Evolutionary conservation across 768 basidiomycete genomes (phyloP), one percentile per base, ranked within the genome.

Genomic region (Pleurotus platypus): DNA sequence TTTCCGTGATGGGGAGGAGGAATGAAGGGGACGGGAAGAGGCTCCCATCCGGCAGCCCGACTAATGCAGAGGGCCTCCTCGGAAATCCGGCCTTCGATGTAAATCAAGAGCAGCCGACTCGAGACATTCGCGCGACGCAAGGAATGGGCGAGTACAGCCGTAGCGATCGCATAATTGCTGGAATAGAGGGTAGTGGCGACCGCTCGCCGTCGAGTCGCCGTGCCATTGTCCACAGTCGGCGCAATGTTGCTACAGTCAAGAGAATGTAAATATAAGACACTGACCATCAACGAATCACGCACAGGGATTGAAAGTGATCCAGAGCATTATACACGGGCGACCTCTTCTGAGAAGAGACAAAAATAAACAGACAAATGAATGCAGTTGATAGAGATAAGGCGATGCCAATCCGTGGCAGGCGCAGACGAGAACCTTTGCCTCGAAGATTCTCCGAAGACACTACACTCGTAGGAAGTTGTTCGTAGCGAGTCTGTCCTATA

Each of bases 141-240:
- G 0, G 70, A 66, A 58, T 73, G 64, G 12, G 69, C 72, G 8
- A 72, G 62, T 5, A 70, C 67, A 13, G 68, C 66, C 15, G 69
- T 63, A 4, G 67, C 67, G 24, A 66, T 60, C 7, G 69, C 67
- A 50, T 63, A 74, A 0, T 62, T 56, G 57, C 72, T 68, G 30
- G 68, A 67, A 61, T 72, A 71, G 2, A 73, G 57, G 16, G 70
- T 62, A 2, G 70, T 67, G 5, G 70, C 69, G 40, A 72, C 65
- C 4, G 66, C 69, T 20, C 57, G 59, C 22, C 40, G 38, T 46
- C 20, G 15, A 0, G 45, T 27, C 7, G 58, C 39, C 24, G n/a
- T 8, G 35, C 13, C 22, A 18, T n/a, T 15, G n/a, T 39, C 51
- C 38, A 30, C 24, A 18, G 24, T 42, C 20, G 51, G 51, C 26